phyloP scores from a whole-genome alignment of 2,329 filamentous ascomycete genomes.

The Tolypocladium endophyticum region DNA sequence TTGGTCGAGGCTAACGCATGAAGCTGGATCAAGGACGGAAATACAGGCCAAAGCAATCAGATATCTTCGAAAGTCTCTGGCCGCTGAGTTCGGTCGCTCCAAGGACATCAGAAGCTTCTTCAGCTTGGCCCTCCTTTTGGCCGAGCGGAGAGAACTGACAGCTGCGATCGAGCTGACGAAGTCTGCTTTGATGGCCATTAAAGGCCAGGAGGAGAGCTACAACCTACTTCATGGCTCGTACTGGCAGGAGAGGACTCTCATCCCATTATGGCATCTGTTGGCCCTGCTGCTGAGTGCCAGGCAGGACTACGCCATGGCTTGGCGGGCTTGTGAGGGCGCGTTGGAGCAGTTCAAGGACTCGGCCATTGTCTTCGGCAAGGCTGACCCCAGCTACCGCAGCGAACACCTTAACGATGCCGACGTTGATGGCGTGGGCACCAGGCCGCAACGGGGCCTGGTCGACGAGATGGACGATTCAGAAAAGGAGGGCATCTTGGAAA shows the following conservation, averaged over 20 bases:
- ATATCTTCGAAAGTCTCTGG: conserved; percentile 63
- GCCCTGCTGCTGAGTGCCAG: conserved; percentile 76
- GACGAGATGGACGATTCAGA: conserved; percentile 77
- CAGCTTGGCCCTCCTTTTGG: conserved; percentile 71
- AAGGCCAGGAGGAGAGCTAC: conserved; percentile 32
- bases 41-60: conserved; percentile 70
- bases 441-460: conserved; percentile 40
- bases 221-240: conserved; percentile 35
- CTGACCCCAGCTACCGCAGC: conserved; percentile 47
- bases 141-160: conserved; percentile 73
- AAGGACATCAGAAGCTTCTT: conserved; percentile 70
- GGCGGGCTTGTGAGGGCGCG: conserved; percentile 76
- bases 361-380: conserved; percentile 55
- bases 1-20: conserved; percentile 75
- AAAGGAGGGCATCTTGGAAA: conserved; percentile 79
- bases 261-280: conserved; percentile 87
- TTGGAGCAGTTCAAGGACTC: conserved; percentile 80
- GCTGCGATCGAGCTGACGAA: conserved; percentile 77
- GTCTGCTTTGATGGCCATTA: conserved; percentile 56
- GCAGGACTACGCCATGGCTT: conserved; percentile 73
- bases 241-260: conserved; percentile 53
- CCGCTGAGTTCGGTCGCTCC: conserved; percentile 52
- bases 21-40: conserved; percentile 58
- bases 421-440: conserved; percentile 11
- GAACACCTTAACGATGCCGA: conserved; percentile 55